Conservation (phyloP, 2,329 filamentous ascomycete genomes). For the Phialemoniopsis sp. region DNA sequence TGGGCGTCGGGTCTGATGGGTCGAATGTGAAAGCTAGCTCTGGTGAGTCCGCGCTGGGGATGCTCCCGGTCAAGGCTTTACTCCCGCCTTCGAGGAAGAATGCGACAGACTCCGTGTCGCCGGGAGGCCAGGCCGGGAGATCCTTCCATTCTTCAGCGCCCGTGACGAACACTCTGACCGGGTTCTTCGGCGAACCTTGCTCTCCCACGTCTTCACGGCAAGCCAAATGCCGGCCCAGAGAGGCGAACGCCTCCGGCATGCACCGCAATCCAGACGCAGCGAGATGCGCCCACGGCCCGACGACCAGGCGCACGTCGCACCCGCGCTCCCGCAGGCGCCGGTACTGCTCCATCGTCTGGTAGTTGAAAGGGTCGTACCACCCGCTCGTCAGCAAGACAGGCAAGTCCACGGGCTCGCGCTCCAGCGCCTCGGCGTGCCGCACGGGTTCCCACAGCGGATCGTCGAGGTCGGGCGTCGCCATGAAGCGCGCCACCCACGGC, state of each 20-base stretch:
- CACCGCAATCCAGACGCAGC: background rate
- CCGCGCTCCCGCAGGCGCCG: conserved; percentile 3
- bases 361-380: conserved; percentile 13
- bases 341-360: conserved; percentile 12
- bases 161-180: conserved; percentile 8
- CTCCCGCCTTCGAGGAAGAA: conserved; percentile 7
- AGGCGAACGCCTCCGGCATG: conserved; percentile 5
- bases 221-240: too few species aligned
- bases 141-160: conserved; percentile 10
- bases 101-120: conserved; percentile 2
- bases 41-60: background rate
- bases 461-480: conserved; percentile 5
- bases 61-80: conserved; percentile 1
- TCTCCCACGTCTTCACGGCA: too few species aligned
- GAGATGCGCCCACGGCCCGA: conserved; percentile 13
- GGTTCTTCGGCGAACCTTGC: conserved; percentile 2
- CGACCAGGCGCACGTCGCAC: conserved; percentile 7
- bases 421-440: conserved; percentile 7
- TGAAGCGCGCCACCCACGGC: conserved; percentile 4
- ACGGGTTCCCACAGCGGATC: conserved; percentile 5
- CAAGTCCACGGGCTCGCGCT: conserved; percentile 8
- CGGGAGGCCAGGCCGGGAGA: conserved; percentile 8
- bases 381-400: conserved; percentile 10
- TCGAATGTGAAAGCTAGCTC: conserved; percentile 13
- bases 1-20: conserved; percentile 16